Base-by-base conservation (phyloP, 2,329 filamentous ascomycete genomes). In the Exophiala sp. region DNA sequence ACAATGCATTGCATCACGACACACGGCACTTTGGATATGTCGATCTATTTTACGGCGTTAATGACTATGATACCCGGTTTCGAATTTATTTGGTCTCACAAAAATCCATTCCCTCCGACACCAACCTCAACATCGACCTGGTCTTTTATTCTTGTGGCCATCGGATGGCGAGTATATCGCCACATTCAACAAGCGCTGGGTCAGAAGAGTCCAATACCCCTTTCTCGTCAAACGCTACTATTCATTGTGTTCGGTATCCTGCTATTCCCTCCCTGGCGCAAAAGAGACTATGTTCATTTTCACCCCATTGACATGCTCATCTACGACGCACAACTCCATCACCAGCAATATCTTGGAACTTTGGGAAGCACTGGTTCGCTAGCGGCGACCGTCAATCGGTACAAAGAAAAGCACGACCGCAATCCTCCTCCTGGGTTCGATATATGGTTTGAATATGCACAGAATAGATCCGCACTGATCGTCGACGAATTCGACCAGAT, bases 401-500 rank as follows among this genome's bases (percentile, higher is more conserved):
- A 85, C 64, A 73, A 70, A 40, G 65, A 69, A 46, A 74, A 79
- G 57, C 82, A 84, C 62, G 65, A 71, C 2, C 75, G 77, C 49
- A 72, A 77, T 55, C 82, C 82, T 1, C 82, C 82, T 21, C 81
- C 82, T 8, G 76, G 77, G 10, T 85, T 85, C 59, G 78, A 84
- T 57, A 69, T 75, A 53, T 85, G 82, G 82, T 84, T 80, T 61
- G 65, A 75, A 35, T 84, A 77, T 64, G 81, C 82, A 1, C 75
- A 69, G 4, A 73, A 67, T 5, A 75, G 75, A 36, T 76, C 74
- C 11, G 79, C 79, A 1, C 64, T 76, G 3, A 67, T 84, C 7
- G 78, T 84, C 45, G 82, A 85, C 57, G 79, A 83, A 58, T 85
- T 78, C 57, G 80, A 84, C 66, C 79, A 78, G 58, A 82, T 85